Conservation (phyloP, 176 grass and related monocot genomes). For the Hordeum marinum region DNA sequence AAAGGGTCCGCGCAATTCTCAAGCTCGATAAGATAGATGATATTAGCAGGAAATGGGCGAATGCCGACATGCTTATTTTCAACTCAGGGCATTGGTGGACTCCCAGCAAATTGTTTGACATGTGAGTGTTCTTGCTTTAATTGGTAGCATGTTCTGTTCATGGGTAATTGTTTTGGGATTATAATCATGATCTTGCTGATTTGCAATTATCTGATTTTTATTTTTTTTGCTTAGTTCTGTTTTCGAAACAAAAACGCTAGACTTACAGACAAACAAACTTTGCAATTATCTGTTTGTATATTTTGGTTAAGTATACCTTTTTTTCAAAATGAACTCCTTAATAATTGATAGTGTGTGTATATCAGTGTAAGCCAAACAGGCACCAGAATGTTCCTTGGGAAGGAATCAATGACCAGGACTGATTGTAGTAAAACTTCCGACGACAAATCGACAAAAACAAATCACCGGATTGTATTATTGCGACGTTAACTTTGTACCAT, state of each 20-base stretch:
- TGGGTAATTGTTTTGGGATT: neutral
- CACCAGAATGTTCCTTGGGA: neutral
- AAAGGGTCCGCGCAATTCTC: slow-evolving; percentile 52
- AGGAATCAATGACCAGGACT: neutral
- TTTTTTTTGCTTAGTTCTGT: slow-evolving; percentile 1
- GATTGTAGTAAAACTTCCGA: neutral
- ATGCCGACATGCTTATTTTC: slow-evolving; percentile 83
- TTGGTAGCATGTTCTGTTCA: neutral
- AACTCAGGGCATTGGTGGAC: slow-evolving; percentile 99
- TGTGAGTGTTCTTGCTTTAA: slow-evolving; percentile 62
- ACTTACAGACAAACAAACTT: neutral
- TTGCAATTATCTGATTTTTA: neutral
- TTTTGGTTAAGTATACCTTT: neutral
- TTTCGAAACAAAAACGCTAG: neutral
- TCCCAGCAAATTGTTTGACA: slow-evolving; percentile 92
- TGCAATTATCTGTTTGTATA: neutral
- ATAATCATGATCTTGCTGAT: neutral
- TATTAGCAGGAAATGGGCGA: slow-evolving; percentile 56
- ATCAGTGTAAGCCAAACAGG: neutral
- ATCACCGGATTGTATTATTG: neutral
- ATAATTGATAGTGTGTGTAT: neutral
- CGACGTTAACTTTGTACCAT: neutral
- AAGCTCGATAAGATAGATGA: slow-evolving; percentile 88
- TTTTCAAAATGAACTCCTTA: neutral
- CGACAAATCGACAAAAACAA: neutral